Percentiles rank a stretch among this genome's conserved stretches.
Evolutionary conservation across 1,139 yeast genomes (phyloP).

Genomic region (Yamadazyma siamensis): DNA sequence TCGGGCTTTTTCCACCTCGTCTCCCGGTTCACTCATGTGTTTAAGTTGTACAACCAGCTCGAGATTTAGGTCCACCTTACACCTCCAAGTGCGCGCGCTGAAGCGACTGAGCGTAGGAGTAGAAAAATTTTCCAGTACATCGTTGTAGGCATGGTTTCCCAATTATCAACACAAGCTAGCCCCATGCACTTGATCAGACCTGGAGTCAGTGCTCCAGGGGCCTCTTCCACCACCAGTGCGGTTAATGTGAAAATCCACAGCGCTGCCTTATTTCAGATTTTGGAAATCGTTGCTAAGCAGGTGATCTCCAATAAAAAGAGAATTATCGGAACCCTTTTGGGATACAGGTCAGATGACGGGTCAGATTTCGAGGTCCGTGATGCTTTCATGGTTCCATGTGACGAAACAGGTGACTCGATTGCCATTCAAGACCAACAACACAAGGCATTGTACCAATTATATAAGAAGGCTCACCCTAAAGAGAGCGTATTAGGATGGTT

Average conservation of each 20-base stretch:
- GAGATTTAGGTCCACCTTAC: too few relatives aligned
- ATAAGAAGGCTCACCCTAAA: constrained; percentile 78
- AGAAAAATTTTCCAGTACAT: constrained; percentile 6
- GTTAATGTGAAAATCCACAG: constrained; percentile 58
- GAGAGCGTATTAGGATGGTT: constrained; percentile 87
- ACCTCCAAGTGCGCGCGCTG: too few relatives aligned
- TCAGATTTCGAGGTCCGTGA: constrained; percentile 68
- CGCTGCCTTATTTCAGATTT: constrained; percentile 70
- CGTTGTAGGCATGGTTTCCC: too few relatives aligned
- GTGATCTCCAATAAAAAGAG: constrained; percentile 47
- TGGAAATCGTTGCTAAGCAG: constrained; percentile 47
- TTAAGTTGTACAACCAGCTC: too few relatives aligned
- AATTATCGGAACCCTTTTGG: constrained; percentile 80
- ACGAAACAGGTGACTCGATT: constrained; percentile 71
- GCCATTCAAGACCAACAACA: constrained; percentile 75
- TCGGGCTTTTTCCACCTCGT: neutral
- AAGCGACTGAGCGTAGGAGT: too few relatives aligned
- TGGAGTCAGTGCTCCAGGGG: constrained; percentile 52
- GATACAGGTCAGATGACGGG: constrained; percentile 86
- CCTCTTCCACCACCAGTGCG: constrained; percentile 45
- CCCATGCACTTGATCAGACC: constrained; percentile 63
- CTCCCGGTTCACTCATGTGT: neutral
- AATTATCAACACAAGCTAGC: constrained; percentile 7
- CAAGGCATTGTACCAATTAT: constrained; percentile 66
- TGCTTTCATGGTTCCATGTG: constrained; percentile 81